Percentiles rank a stretch among this genome's conserved stretches.
Conservation (phyloP, 192 early-diverging fungal species). For the Backusella australiensis region DNA sequence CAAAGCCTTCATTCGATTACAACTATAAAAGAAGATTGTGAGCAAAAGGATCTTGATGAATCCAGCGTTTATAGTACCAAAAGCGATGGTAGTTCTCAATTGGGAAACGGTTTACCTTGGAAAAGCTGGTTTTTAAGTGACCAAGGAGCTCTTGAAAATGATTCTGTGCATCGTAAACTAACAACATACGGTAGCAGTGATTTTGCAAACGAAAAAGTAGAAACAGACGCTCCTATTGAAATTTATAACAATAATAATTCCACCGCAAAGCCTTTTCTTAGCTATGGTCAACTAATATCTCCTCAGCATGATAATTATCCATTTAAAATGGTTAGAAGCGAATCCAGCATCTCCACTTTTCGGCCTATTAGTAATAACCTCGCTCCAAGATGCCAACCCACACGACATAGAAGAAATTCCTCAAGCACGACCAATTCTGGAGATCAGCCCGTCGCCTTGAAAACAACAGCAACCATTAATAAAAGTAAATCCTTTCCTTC, state of each 20-base stretch:
- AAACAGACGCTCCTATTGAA: conserved; percentile 1
- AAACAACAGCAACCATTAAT: not conserved
- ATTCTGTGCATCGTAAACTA: not conserved
- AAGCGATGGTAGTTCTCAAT: not conserved
- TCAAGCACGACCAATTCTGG: not conserved
- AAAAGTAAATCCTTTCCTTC: conserved; percentile 15
- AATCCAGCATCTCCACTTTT: conserved; percentile 28
- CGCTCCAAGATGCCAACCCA: conserved; percentile 13
- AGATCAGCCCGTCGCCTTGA: not conserved
- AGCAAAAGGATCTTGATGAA: not conserved
- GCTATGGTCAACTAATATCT: not conserved
- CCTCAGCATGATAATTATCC: not conserved
- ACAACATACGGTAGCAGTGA: not conserved
- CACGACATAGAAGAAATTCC: not conserved
- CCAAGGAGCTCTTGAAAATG: not conserved
- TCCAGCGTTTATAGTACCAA: not conserved
- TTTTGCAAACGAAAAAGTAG: conserved; percentile 9
- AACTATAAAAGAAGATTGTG: not conserved
- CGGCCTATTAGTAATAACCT: conserved; percentile 32
- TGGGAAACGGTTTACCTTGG: not conserved
- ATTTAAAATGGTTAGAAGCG: conserved; percentile 15
- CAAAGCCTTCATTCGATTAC: not conserved
- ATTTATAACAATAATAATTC: not conserved
- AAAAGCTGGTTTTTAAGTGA: conserved; percentile 9
- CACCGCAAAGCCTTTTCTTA: not conserved